Evolutionary conservation across 352 stramenopile species (phyloP).

Genomic region (Peronospora belbahrii): DNA sequence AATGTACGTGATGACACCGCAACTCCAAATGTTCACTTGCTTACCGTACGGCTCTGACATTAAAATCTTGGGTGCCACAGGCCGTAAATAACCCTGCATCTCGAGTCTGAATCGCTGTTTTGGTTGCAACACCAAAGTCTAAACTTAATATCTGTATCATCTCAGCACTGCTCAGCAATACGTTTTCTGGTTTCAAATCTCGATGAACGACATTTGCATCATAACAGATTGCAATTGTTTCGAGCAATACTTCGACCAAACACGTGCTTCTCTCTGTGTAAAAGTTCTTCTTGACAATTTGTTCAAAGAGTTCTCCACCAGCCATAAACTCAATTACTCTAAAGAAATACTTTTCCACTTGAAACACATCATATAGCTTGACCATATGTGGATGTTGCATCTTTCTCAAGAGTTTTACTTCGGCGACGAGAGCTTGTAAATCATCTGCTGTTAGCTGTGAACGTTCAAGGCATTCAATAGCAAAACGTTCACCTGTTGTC

Average conservation of each 20-base stretch:
- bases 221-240: slow-evolving; percentile 84
- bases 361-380: slow-evolving; percentile 86
- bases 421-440: slow-evolving; percentile 66
- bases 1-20: slow-evolving; percentile 88
- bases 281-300: slow-evolving; percentile 84
- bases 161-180: slow-evolving; percentile 79
- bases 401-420: slow-evolving; percentile 69
- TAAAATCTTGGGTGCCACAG: slow-evolving; percentile 77
- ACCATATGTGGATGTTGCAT: slow-evolving; percentile 88
- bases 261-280: slow-evolving; percentile 75
- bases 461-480: slow-evolving; percentile 88
- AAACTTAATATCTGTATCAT: slow-evolving; percentile 79
- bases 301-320: slow-evolving; percentile 78
- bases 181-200: slow-evolving; percentile 96
- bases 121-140: slow-evolving; percentile 81
- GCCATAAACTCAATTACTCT: slow-evolving; percentile 95
- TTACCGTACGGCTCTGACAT: slow-evolving; percentile 75
- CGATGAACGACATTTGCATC: slow-evolving; percentile 85
- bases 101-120: slow-evolving; percentile 41
- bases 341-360: slow-evolving; percentile 91
- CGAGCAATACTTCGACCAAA: slow-evolving; percentile 67
- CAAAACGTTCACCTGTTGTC: slow-evolving; percentile 36
- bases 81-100: slow-evolving; percentile 45
- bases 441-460: slow-evolving; percentile 55
- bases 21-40: slow-evolving; percentile 81